These are phyloP conservation scores for Cornus florida DNA, from an alignment of 148 eudicot species.

Conservation along the genomic window DNA sequence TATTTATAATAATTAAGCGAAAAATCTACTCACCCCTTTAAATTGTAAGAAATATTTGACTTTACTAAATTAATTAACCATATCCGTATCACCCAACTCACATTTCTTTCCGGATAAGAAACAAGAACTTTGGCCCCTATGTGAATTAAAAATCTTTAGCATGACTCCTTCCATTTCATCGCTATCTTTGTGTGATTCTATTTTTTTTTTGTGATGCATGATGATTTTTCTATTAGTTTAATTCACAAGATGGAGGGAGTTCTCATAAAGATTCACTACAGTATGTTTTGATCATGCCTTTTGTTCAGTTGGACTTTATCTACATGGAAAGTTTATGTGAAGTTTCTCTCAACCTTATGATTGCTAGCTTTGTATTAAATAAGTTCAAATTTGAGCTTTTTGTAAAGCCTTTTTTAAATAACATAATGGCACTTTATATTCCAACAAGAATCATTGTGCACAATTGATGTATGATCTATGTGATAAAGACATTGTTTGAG, in stretches of 20 bases:
- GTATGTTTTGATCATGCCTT: conserved; percentile 3
- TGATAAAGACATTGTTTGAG: conserved; percentile 11
- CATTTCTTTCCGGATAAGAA: too few relatives aligned
- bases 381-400: conserved; percentile 18
- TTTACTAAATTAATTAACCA: too few relatives aligned
- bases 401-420: conserved; percentile 4
- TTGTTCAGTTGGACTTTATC: conserved; percentile 1
- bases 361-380: conserved; percentile 9
- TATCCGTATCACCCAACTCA: too few relatives aligned
- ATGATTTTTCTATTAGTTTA: background rate
- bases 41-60: too few relatives aligned
- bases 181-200: conserved; percentile 15
- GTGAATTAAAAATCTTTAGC: background rate
- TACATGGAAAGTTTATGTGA: conserved; percentile 10
- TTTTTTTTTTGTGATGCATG: background rate
- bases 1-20: too few relatives aligned
- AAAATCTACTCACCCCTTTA: too few relatives aligned
- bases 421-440: conserved; percentile 7
- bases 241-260: background rate
- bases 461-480: conserved; percentile 2
- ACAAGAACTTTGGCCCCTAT: too few relatives aligned
- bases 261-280: conserved; percentile 6
- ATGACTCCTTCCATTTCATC: background rate
- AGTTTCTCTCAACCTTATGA: conserved; percentile 9
- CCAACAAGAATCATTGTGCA: conserved; percentile 19